A percentile compares a stretch with the other conserved stretches of the same genome.
Conservation (phyloP, 495 filamentous ascomycete genomes). For the Aspergillus nidulans region DNA sequence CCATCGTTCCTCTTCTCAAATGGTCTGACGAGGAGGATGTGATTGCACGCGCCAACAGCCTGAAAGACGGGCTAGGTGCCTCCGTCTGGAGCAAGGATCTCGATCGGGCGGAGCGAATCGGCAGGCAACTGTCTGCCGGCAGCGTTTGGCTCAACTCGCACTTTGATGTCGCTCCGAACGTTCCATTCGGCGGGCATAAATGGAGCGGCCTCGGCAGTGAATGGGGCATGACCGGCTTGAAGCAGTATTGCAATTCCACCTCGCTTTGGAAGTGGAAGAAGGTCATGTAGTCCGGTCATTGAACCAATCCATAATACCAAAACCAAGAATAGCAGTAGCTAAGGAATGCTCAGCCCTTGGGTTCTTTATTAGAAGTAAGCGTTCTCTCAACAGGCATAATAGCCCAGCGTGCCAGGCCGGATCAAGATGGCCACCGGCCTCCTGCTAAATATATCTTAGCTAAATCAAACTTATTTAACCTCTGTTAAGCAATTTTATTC, state of each 20-base stretch:
- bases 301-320: no score
- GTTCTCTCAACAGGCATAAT: no score
- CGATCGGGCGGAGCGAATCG: constrained; percentile 45
- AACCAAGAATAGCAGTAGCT: no score
- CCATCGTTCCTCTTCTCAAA: constrained; percentile 52
- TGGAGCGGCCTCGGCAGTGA: constrained; percentile 63
- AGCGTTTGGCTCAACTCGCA: constrained; percentile 55
- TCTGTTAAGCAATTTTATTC: no score
- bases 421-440: no score
- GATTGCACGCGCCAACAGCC: constrained; percentile 50
- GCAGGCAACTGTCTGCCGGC: constrained; percentile 48
- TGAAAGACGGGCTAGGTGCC: constrained; percentile 54
- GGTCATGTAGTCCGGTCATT: no score
- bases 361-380: no score
- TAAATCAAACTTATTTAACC: no score
- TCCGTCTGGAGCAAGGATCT: constrained; percentile 53
- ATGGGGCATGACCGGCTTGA: constrained; percentile 54
- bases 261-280: no score
- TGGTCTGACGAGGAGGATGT: constrained; percentile 59
- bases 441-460: no score
- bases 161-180: constrained; percentile 46
- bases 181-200: constrained; percentile 61
- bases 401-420: no score
- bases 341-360: no score
- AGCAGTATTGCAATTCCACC: constrained; percentile 57